A percentile compares a stretch with the other conserved stretches of the same genome.
These are phyloP conservation scores for Xylaria intraflava DNA, from an alignment of 495 filamentous ascomycete genomes.

Conservation along the genomic window DNA sequence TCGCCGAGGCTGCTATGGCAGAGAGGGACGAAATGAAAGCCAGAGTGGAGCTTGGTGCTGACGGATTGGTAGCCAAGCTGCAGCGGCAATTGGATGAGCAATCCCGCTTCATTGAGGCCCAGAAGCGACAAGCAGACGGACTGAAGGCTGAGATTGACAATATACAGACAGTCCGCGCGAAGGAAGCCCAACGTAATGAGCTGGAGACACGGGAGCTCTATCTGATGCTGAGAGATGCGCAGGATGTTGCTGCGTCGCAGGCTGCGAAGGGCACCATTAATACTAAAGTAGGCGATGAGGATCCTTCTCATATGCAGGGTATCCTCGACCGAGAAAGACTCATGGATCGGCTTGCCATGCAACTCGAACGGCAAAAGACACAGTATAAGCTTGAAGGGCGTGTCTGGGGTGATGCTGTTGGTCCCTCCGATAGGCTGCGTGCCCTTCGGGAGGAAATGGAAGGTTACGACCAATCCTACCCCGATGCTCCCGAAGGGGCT, in stretches of 20 bases:
- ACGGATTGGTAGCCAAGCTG: conserved; percentile 86
- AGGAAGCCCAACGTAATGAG: conserved; percentile 91
- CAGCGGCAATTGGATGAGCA: conserved; percentile 93
- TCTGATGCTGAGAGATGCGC: conserved; percentile 95
- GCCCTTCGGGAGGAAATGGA: conserved; percentile 96
- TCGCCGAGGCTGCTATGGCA: conserved; percentile 90
- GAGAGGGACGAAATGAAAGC: conserved; percentile 94
- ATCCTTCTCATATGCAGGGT: conserved; percentile 77
- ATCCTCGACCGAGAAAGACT: conserved; percentile 88
- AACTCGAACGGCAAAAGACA: conserved; percentile 94
- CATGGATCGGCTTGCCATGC: conserved; percentile 87
- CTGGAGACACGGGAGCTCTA: conserved; percentile 94
- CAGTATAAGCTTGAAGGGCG: conserved; percentile 96
- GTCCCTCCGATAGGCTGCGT: conserved; percentile 83
- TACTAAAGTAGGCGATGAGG: conserved; percentile 49
- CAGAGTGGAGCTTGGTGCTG: conserved; percentile 87
- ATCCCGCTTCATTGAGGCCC: conserved; percentile 78
- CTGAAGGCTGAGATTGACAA: conserved; percentile 85
- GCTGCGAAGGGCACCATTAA: conserved; percentile 62
- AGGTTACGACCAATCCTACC: conserved; percentile 40
- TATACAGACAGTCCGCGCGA: conserved; percentile 75
- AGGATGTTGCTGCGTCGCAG: conserved; percentile 85
- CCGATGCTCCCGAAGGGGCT: conserved; percentile 29
- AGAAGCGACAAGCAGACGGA: conserved; percentile 74
- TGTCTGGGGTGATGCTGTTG: conserved; percentile 76